Evolutionary conservation across 345 rosid species (phyloP).

Genomic region (Conringia planisiliqua): DNA sequence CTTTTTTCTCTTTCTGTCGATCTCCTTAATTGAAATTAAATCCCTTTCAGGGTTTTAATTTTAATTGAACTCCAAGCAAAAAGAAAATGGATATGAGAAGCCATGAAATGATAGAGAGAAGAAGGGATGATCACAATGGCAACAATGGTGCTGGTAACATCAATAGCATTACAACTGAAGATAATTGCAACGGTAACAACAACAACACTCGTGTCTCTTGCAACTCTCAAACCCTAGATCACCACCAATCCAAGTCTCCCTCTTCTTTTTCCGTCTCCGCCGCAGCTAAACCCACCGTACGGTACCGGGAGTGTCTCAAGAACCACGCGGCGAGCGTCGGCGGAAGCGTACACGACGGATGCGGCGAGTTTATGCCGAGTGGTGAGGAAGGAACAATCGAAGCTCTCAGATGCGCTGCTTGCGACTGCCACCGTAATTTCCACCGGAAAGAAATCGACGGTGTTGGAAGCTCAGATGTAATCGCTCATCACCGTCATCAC

Average conservation of each 20-base stretch:
- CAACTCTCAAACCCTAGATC: constrained; percentile 77
- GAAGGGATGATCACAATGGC: constrained; percentile 42
- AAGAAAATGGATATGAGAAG: constrained; percentile 34
- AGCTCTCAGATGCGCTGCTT: constrained; percentile 90
- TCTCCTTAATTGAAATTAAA: constrained; percentile 14
- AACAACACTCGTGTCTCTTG: constrained; percentile 45
- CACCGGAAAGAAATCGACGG: constrained; percentile 74
- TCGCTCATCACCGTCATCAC: constrained; percentile 6
- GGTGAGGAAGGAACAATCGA: constrained; percentile 82
- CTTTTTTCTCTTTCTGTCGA: neutral
- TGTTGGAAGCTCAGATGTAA: constrained; percentile 14
- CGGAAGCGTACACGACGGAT: constrained; percentile 80
- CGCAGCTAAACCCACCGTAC: neutral
- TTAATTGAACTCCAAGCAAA: neutral
- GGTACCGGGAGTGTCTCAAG: constrained; percentile 83
- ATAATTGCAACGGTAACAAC: constrained; percentile 30
- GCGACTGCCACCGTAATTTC: constrained; percentile 93
- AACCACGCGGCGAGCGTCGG: constrained; percentile 92
- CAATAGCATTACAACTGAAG: constrained; percentile 19
- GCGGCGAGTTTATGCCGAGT: constrained; percentile 97
- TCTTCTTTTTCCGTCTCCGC: constrained; percentile 17
- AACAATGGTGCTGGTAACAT: constrained; percentile 25
- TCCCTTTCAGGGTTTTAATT: neutral
- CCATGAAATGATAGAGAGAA: constrained; percentile 43
- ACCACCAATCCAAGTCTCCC: constrained; percentile 36